These are phyloP conservation scores for Metschnikowia lochheadii DNA, from an alignment of 805 yeast genomes.

Conservation along the genomic window DNA sequence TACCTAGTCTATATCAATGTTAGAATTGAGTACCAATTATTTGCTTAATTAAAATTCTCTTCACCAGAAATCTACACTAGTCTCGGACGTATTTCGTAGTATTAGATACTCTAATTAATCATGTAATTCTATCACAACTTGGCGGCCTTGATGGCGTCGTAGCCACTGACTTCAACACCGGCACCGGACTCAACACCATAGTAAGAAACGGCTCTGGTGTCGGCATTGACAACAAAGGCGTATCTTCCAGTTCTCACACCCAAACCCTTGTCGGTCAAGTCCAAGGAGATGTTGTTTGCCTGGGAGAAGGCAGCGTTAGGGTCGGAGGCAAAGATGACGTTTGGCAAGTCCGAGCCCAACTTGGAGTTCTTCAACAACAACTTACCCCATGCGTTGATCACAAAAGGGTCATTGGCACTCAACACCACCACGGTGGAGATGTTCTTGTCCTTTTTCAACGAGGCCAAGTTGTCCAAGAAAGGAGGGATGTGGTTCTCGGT, in stretches of 20 bases:
- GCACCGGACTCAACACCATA: constrained; percentile 31
- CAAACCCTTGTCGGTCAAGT: constrained; percentile 33
- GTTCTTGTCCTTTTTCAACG: constrained; percentile 26
- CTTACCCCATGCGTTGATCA: constrained; percentile 43
- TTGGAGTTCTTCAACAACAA: constrained; percentile 28
- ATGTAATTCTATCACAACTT: constrained; percentile 22
- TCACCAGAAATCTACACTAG: too few relatives aligned
- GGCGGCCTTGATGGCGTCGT: constrained; percentile 35
- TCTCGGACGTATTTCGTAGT: too few relatives aligned
- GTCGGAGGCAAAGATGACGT: constrained; percentile 38
- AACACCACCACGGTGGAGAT: constrained; percentile 33
- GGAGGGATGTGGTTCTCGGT: constrained; percentile 44
- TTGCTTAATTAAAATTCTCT: too few relatives aligned
- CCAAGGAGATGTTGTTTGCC: constrained; percentile 28
- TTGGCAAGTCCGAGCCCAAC: constrained; percentile 18
- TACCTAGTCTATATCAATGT: too few relatives aligned
- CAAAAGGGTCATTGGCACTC: constrained; percentile 43
- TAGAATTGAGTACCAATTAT: too few relatives aligned
- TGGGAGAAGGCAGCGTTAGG: constrained; percentile 33
- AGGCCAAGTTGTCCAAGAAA: constrained; percentile 26
- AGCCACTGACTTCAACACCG: constrained; percentile 34
- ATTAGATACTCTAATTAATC: too few relatives aligned
- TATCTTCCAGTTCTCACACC: constrained; percentile 40
- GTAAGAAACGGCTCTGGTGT: constrained; percentile 40
- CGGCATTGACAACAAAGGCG: constrained; percentile 36